phyloP scores from a whole-genome alignment of 139 green algal genomes.

The Volvox reticuliferus region DNA sequence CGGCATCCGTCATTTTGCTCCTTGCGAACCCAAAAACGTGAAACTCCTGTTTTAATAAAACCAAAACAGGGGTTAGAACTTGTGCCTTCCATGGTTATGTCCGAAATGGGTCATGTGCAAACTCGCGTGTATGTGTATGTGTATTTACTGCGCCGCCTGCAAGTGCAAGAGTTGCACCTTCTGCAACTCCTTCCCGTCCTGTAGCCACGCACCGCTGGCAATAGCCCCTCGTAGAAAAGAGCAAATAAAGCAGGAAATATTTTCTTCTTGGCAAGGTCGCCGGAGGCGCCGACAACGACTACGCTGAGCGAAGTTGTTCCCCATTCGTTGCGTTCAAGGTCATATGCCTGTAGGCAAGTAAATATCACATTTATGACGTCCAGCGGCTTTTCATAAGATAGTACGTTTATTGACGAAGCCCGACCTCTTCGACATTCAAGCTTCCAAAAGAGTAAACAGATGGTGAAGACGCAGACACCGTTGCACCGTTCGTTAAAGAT shows the following conservation, averaged over 20 bases:
- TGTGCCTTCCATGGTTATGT: too few species aligned
- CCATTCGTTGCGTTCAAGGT: conserved; percentile 53
- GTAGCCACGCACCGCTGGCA: conserved; percentile 74
- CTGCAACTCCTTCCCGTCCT: not conserved
- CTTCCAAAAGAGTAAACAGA: conserved; percentile 28
- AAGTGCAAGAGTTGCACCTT: too few species aligned
- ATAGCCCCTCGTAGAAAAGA: conserved; percentile 92
- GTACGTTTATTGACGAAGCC: not conserved
- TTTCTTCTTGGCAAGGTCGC: conserved; percentile 99
- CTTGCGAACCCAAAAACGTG: conserved; percentile 94
- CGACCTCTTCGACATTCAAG: conserved; percentile 30
- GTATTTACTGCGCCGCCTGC: too few species aligned
- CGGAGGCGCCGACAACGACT: conserved; percentile 95
- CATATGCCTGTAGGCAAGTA: conserved; percentile 18
- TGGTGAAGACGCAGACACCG: not conserved
- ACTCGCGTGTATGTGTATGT: too few species aligned
- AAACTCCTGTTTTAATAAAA: conserved; percentile 79
- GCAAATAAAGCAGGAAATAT: conserved; percentile 98
- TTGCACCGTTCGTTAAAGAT: not conserved
- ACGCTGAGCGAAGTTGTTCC: conserved; percentile 71
- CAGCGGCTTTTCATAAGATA: too few species aligned
- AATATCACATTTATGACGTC: too few species aligned
- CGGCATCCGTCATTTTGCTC: conserved; percentile 89
- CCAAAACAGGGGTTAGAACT: too few species aligned
- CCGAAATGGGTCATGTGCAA: too few species aligned